Evolutionary conservation across 1,284 basidiomycete species (phyloP).

Genomic region (Chalciporus sp.): DNA sequence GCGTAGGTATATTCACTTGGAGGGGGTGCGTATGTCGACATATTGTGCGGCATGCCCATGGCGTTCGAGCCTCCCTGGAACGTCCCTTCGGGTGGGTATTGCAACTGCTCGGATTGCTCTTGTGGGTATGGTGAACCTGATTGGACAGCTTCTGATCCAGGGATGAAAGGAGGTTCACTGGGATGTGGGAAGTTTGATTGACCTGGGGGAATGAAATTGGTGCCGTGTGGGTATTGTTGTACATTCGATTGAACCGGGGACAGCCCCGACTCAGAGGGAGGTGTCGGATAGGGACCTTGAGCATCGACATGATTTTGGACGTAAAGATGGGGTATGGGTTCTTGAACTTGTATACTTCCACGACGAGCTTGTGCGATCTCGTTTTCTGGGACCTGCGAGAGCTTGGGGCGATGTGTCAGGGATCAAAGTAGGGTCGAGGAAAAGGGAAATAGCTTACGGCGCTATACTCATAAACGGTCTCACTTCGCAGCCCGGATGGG

Average conservation of each 20-base stretch:
- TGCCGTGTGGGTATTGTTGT: slow-evolving; percentile 19
- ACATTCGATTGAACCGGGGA: slow-evolving; percentile 20
- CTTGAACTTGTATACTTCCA: slow-evolving; percentile 26
- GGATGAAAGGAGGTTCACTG: slow-evolving; percentile 21
- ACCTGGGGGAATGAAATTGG: slow-evolving; percentile 17
- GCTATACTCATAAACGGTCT: slow-evolving; percentile 29
- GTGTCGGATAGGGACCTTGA: slow-evolving; percentile 17
- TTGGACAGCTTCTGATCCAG: slow-evolving; percentile 13
- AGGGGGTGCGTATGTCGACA: slow-evolving; percentile 22
- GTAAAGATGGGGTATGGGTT: slow-evolving; percentile 24
- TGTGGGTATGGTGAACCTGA: slow-evolving; percentile 16
- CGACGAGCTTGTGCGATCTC: slow-evolving; percentile 29
- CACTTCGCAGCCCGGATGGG: slow-evolving; percentile 28
- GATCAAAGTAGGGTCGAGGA: background rate
- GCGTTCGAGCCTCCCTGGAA: slow-evolving; percentile 18
- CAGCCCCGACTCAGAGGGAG: slow-evolving; percentile 19
- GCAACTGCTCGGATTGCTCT: slow-evolving; percentile 15
- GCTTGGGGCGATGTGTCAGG: slow-evolving; percentile 14
- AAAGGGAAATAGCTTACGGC: slow-evolving; percentile 16
- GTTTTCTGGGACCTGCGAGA: slow-evolving; percentile 28
- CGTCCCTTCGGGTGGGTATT: slow-evolving; percentile 21
- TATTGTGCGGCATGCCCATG: slow-evolving; percentile 20
- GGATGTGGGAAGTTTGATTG: slow-evolving; percentile 16
- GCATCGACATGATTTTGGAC: slow-evolving; percentile 23
- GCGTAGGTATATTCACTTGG: slow-evolving; percentile 26